phyloP scores from a whole-genome alignment of 768 basidiomycete species.

The Xerocomus potaroensis region DNA sequence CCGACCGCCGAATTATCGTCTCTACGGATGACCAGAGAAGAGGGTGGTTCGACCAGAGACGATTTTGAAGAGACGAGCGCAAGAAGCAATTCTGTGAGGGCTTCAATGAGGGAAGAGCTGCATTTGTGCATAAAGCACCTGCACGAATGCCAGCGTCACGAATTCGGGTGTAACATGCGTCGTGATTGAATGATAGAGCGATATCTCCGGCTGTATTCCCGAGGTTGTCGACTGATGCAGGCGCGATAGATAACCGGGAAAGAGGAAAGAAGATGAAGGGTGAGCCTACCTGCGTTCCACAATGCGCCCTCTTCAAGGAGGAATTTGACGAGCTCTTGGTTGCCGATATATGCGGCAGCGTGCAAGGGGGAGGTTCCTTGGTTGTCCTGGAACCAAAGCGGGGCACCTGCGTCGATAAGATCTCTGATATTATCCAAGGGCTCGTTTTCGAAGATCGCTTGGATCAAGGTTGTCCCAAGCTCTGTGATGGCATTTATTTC shows the following conservation, averaged over 20 bases:
- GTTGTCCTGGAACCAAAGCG: slow-evolving; percentile 87
- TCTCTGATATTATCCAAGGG: slow-evolving; percentile 42
- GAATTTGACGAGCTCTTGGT: slow-evolving; percentile 55
- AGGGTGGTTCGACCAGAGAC: slow-evolving; percentile 18
- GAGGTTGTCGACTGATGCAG: slow-evolving; percentile 60
- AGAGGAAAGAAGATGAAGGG: neutral
- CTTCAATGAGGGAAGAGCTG: slow-evolving; percentile 6
- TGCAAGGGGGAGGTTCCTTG: slow-evolving; percentile 84
- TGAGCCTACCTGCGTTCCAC: slow-evolving; percentile 82
- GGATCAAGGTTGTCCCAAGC: slow-evolving; percentile 58
- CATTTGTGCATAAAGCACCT: slow-evolving; percentile 45
- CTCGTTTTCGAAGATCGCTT: slow-evolving; percentile 49
- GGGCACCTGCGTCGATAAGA: slow-evolving; percentile 63
- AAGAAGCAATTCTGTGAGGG: slow-evolving; percentile 62
- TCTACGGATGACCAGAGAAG: slow-evolving; percentile 41
- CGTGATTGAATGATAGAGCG: slow-evolving; percentile 80
- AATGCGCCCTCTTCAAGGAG: slow-evolving; percentile 80
- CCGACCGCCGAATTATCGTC: slow-evolving; percentile 54
- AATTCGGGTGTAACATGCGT: slow-evolving; percentile 67
- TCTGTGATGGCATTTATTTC: slow-evolving; percentile 44
- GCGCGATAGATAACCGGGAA: neutral
- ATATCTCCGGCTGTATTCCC: slow-evolving; percentile 88
- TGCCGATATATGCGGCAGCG: slow-evolving; percentile 75
- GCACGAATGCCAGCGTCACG: slow-evolving; percentile 91
- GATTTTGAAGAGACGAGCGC: slow-evolving; percentile 52